Base-by-base conservation (phyloP, 202 grass and related monocot species). In the Digitaria exilis region DNA sequence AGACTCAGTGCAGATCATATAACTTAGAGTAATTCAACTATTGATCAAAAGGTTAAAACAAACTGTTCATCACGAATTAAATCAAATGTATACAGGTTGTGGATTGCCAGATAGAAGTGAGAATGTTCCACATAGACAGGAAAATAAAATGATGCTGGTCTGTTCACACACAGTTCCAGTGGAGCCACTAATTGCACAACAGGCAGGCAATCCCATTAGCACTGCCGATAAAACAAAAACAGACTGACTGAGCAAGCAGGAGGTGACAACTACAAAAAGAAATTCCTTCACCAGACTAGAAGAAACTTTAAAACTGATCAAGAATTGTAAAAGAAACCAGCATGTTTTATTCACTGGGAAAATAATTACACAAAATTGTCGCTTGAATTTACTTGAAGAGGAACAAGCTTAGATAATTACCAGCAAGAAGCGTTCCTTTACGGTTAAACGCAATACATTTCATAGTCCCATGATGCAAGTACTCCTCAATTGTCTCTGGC, bases 381-480 rank as follows among this genome's bases (percentile, higher is more conserved):
- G 41, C 12, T 26, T 45, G 48, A 54, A 80, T 14, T 41, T 74
- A 70, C 25, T 67, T 76, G n/a, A 52, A 69, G 25, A 80, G 44
- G 19, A 67, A 86, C 28, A 78, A 50, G 25, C 50, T 67, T 18
- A 77, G 31, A 73, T 68, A 90, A 32, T 77, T 89, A 99, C 93
- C 96, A 55, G 96, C 96, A 87, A 99, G 93, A 73, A 99, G 93
- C 69, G 96, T 94, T 84, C 96, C 96, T 28, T 77, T 85, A 56
- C 93, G 89, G 81, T 99, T 96, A 77, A 99, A 99, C 14, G 96
- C 81, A 26, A 99, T 91, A 59, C 96, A 99, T 92, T 99, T 99
- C 96, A 99, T 99, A 90, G 76, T 99, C 78, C 93, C 96, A 90
- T 94, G 88, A 78, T 96, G 89, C 93, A 99, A 84, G 85, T 71